phyloP scores from a whole-genome alignment of 257 asterid species.

The Nicotiana benthamiana region DNA sequence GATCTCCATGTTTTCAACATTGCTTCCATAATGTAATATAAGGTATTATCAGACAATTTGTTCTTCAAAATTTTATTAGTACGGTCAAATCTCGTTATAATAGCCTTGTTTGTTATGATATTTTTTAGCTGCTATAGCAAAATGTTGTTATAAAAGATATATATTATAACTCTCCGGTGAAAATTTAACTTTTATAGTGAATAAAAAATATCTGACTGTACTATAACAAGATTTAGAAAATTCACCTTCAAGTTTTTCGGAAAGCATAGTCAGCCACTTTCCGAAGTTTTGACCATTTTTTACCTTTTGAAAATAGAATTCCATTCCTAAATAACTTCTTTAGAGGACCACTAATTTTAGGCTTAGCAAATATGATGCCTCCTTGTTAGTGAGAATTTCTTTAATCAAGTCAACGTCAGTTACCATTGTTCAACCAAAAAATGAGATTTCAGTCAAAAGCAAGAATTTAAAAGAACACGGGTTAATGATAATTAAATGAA shows the following conservation, averaged over 20 bases:
- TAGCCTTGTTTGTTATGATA: no score
- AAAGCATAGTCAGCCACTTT: slow-evolving; percentile 50
- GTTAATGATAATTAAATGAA: no score
- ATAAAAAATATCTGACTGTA: no score
- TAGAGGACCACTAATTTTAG: slow-evolving; percentile 47
- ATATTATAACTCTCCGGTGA: no score
- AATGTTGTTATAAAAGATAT: no score
- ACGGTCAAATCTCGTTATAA: no score
- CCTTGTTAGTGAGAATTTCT: slow-evolving; percentile 42
- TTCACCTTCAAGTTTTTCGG: slow-evolving; percentile 49
- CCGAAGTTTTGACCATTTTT: slow-evolving; percentile 51
- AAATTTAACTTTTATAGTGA: no score
- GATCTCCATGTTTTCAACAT: slow-evolving; percentile 51
- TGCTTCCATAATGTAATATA: slow-evolving; percentile 18
- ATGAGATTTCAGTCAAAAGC: no score
- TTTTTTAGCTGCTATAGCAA: no score
- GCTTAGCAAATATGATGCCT: slow-evolving; percentile 42
- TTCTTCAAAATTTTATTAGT: no score
- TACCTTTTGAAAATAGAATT: slow-evolving; percentile 47
- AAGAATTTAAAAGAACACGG: no score
- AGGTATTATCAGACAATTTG: background rate
- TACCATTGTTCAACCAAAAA: no score
- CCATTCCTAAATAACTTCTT: slow-evolving; percentile 57
- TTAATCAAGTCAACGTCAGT: slow-evolving; percentile 47
- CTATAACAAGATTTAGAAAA: background rate